phyloP scores from a whole-genome alignment of 2,329 filamentous ascomycete species.

The Septoria linicola region DNA sequence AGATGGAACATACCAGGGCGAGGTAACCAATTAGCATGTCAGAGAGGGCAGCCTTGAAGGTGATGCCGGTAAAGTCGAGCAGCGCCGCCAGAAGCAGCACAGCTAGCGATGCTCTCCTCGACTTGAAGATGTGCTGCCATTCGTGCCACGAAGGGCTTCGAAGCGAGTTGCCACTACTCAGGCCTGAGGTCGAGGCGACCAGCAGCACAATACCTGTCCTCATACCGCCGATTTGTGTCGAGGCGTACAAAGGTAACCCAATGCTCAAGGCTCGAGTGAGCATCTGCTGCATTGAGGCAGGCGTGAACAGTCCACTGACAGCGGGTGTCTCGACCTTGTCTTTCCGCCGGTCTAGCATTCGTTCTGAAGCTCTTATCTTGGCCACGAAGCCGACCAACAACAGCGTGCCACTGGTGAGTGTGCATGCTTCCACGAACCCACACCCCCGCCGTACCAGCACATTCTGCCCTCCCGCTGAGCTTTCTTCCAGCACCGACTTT shows the following conservation, averaged over 20 bases:
- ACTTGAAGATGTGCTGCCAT: slow-evolving; percentile 39
- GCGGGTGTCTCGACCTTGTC: slow-evolving; percentile 24
- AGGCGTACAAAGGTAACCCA: slow-evolving; percentile 56
- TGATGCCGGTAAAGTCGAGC: slow-evolving; percentile 38
- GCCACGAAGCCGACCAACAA: slow-evolving; percentile 46
- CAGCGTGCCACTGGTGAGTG: slow-evolving; percentile 49
- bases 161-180: slow-evolving; percentile 37
- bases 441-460: slow-evolving; percentile 18
- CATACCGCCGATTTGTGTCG: slow-evolving; percentile 55
- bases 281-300: slow-evolving; percentile 21
- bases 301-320: slow-evolving; percentile 18
- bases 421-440: slow-evolving; percentile 46
- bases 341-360: slow-evolving; percentile 36
- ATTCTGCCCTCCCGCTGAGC: slow-evolving; percentile 15
- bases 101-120: slow-evolving; percentile 39
- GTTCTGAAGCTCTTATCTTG: slow-evolving; percentile 33
- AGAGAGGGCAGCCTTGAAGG: slow-evolving; percentile 28
- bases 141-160: slow-evolving; percentile 22
- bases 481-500: slow-evolving; percentile 28
- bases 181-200: slow-evolving; percentile 47
- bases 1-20: slow-evolving; percentile 45
- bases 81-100: slow-evolving; percentile 39
- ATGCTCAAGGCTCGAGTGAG: slow-evolving; percentile 29
- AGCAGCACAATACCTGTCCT: slow-evolving; percentile 54
- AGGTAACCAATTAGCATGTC: slow-evolving; percentile 48